Percentiles rank a stretch among this genome's conserved stretches.
Evolutionary conservation across 2,329 filamentous ascomycete genomes (phyloP).

Genomic region (Cladophialophora carrionii): DNA sequence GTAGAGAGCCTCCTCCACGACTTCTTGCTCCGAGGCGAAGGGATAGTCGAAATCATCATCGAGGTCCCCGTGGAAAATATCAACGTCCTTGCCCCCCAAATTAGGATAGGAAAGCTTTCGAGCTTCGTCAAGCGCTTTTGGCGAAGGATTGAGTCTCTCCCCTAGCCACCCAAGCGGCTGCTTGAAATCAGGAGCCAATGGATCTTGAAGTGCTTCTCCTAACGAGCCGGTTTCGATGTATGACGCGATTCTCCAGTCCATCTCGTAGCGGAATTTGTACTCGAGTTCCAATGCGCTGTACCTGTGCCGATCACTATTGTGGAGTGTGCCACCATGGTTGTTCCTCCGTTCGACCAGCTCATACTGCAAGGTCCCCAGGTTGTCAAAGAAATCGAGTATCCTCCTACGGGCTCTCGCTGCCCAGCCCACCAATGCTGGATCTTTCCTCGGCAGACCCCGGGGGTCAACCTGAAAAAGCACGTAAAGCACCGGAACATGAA

Average conservation of each 20-base stretch:
- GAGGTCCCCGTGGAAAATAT: slow-evolving; percentile 5
- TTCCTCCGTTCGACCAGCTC: not conserved
- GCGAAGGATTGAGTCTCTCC: slow-evolving; percentile 9
- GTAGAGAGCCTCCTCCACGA: not conserved
- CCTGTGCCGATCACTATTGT: not conserved
- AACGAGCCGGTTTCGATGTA: slow-evolving; percentile 12
- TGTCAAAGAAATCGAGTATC: slow-evolving; percentile 1
- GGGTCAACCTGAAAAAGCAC: slow-evolving; percentile 17
- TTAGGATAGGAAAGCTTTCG: not conserved
- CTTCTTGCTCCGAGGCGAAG: not conserved
- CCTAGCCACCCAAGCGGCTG: slow-evolving; percentile 15
- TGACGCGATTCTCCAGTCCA: slow-evolving; percentile 10
- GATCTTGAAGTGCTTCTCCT: not conserved
- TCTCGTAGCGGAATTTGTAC: slow-evolving; percentile 10
- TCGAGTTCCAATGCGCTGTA: slow-evolving; percentile 9
- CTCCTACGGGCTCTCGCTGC: slow-evolving; percentile 8
- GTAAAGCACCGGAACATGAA: slow-evolving; percentile 7
- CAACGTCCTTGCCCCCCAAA: not conserved
- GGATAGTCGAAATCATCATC: not conserved
- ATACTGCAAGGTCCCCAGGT: not conserved
- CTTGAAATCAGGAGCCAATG: slow-evolving; percentile 8
- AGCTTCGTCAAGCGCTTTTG: slow-evolving; percentile 10
- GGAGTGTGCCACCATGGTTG: not conserved
- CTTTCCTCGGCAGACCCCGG: slow-evolving; percentile 12
- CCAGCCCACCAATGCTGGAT: slow-evolving; percentile 13